These are phyloP conservation scores for Paramecium bursaria DNA, from an alignment of 73 alveolate genomes.

Conservation along the genomic window DNA sequence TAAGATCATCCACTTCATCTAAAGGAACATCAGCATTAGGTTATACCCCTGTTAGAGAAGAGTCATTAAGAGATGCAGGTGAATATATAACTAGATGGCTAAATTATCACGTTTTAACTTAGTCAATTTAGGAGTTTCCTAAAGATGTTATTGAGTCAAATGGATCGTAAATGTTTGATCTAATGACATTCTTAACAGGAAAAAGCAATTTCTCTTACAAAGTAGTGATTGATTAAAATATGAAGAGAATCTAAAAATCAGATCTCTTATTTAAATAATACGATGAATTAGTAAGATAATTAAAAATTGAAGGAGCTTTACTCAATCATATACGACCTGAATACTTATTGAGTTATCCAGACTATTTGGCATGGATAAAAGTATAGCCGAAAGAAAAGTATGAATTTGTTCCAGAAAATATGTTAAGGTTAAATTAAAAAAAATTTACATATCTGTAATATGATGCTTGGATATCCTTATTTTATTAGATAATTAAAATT, in stretches of 20 bases:
- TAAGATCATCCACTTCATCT: constrained; percentile 67
- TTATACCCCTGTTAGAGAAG: constrained; percentile 88
- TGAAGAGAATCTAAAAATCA: constrained; percentile 79
- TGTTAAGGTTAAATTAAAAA: constrained; percentile 31
- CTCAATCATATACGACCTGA: constrained; percentile 97
- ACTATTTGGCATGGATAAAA: constrained; percentile 75
- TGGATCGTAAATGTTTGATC: constrained; percentile 92
- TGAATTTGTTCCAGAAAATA: constrained; percentile 62
- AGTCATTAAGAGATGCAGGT: constrained; percentile 86
- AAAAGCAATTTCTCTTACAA: constrained; percentile 93
- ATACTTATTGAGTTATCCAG: constrained; percentile 85
- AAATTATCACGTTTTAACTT: constrained; percentile 82
- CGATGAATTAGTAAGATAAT: constrained; percentile 91
- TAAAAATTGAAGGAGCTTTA: constrained; percentile 96
- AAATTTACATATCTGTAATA: constrained; percentile 88
- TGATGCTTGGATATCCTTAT: constrained; percentile 96
- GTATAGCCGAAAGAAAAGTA: constrained; percentile 67
- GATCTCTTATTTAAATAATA: constrained; percentile 80
- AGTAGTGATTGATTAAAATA: constrained; percentile 75
- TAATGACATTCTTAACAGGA: constrained; percentile 90
- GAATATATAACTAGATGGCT: constrained; percentile 94
- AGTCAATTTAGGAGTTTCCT: constrained; percentile 90
- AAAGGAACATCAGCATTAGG: constrained; percentile 94
- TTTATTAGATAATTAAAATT: constrained; percentile 90
- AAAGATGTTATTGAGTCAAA: constrained; percentile 86